Evolutionary conservation across 495 filamentous ascomycete genomes (phyloP).

Genomic region (Penicillium diatomitis): DNA sequence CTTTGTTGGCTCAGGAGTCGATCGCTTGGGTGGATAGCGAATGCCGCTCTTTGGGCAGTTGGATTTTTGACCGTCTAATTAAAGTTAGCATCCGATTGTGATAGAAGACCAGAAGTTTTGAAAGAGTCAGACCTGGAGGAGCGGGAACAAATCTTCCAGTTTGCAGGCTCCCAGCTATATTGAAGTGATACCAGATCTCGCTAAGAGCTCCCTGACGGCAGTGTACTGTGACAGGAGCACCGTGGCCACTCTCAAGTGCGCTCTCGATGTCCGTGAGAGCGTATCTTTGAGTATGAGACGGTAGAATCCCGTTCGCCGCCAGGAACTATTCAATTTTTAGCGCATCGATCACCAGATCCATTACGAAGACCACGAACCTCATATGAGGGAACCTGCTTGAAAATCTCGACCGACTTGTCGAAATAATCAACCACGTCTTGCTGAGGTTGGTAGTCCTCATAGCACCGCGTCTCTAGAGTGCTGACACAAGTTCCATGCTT

Average conservation of each 20-base stretch:
- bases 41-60: conserved; percentile 54
- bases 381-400: conserved; percentile 36
- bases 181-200: conserved; percentile 81
- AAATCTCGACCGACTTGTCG: conserved; percentile 46
- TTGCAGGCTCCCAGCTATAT: conserved; percentile 68
- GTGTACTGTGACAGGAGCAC: conserved; percentile 57
- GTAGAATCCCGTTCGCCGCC: conserved; percentile 38
- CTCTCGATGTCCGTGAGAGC: conserved; percentile 50
- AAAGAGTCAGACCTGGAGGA: conserved; percentile 38
- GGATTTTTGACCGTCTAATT: conserved; percentile 48
- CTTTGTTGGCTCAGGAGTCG: conserved; percentile 27
- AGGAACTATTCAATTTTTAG: conserved; percentile 25
- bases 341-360: neutral
- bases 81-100: neutral
- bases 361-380: conserved; percentile 19
- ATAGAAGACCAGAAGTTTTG: neutral
- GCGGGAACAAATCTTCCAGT: conserved; percentile 64
- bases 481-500: conserved; percentile 66
- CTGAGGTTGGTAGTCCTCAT: conserved; percentile 51
- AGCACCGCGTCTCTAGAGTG: conserved; percentile 63
- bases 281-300: conserved; percentile 44
- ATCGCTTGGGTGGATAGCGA: conserved; percentile 57
- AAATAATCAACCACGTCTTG: conserved; percentile 55
- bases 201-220: conserved; percentile 55
- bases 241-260: conserved; percentile 54